Base-by-base conservation (phyloP, 768 basidiomycete genomes). In the Lactarius akahatsu region DNA sequence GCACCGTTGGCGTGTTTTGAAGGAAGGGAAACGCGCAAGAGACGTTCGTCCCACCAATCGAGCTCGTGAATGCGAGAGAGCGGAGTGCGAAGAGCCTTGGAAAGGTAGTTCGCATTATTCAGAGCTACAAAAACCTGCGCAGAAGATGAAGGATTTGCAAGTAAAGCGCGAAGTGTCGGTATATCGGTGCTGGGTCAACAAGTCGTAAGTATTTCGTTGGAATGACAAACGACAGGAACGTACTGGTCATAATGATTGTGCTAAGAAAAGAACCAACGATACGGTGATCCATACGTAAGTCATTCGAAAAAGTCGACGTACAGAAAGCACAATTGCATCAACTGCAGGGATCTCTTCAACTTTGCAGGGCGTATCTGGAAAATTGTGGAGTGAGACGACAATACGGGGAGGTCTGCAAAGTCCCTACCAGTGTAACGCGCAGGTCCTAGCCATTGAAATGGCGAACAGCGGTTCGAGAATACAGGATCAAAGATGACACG, bases 281-380 rank as follows among this genome's bases (percentile, higher is more conserved):
- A 3, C 4, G 9, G 9, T n/a, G 4, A n/a, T n/a, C 43, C 0
- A 4, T n/a, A 45, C 20, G 10, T 45, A 45, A 45, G 20, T 45
- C 20, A 45, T 45, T 45, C 43, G 9, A 45, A 40, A 11, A 40
- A n/a, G 20, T 45, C 18, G 30, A 61, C 74, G 76, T 77, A 78
- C 84, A 72, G 79, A 80, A 61, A 85, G 78, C 16, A 80, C 79
- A 43, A 86, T 78, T 4, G 76, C 78, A 69, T 85, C 83, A 16
- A 85, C 74, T 4, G 79, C 73, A 1, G 84, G 83, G 23, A 86
- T 73, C 2, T 82, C 80, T 38, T 77, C 73, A 20, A 79, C 74
- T 11, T 72, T 62, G 59, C 80, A 80, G 0, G 81, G 78, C 0
- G 77, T 43, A 8, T 74, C 77, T 78, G 57, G 56, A 50, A 32